These are phyloP conservation scores for Penicillium olsonii DNA, from an alignment of 2,329 filamentous ascomycete genomes.

Conservation along the genomic window DNA sequence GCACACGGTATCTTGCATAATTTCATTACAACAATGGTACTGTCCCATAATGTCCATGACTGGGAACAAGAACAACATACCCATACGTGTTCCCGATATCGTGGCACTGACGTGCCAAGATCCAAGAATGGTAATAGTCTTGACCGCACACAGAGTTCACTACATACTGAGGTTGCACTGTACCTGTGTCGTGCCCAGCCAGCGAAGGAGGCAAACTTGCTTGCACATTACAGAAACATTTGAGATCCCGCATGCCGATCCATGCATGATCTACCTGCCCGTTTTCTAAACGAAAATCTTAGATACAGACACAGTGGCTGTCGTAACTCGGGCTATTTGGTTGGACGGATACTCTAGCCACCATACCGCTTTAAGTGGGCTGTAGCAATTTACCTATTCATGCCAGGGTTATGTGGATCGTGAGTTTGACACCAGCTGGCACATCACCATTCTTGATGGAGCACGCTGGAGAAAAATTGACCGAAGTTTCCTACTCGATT, in stretches of 20 bases:
- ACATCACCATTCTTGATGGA: background rate
- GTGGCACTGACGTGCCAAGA: conserved; percentile 7
- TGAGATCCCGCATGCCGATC: background rate
- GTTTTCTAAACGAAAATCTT: background rate
- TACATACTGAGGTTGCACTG: background rate
- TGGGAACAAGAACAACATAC: background rate
- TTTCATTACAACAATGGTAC: background rate
- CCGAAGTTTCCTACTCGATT: background rate
- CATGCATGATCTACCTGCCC: background rate
- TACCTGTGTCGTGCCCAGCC: background rate
- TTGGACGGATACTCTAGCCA: background rate
- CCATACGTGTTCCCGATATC: background rate
- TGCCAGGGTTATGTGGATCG: background rate
- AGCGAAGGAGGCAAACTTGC: background rate
- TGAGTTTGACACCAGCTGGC: background rate
- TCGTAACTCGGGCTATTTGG: background rate
- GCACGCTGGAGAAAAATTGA: background rate
- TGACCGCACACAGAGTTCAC: background rate
- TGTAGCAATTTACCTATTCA: too few species aligned
- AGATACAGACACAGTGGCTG: background rate
- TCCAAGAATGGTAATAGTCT: conserved; percentile 1
- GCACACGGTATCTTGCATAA: background rate
- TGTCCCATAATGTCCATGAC: background rate
- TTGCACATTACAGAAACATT: background rate
- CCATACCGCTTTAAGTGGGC: background rate